Conservation (phyloP, 768 basidiomycete species). For the Termitomyces sp. region DNA sequence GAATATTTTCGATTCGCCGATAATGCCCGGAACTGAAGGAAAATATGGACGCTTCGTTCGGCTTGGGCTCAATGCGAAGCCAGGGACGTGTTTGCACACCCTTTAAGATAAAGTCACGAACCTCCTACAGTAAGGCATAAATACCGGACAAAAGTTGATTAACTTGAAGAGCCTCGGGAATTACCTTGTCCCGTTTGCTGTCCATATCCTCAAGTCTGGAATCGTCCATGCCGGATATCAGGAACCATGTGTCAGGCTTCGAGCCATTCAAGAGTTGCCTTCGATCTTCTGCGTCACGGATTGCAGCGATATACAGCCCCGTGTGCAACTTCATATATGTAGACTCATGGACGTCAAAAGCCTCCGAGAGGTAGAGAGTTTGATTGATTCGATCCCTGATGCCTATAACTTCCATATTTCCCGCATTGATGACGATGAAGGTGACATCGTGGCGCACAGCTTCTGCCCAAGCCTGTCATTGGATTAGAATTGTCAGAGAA, state of each 20-base stretch:
- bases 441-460: constrained; percentile 14
- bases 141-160: no score
- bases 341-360: not conserved
- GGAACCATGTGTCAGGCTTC: not conserved
- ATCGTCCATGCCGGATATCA: not conserved
- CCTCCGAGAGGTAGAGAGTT: constrained; percentile 11
- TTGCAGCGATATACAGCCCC: constrained; percentile 13
- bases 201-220: not conserved
- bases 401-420: constrained; percentile 14
- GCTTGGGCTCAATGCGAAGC: not conserved
- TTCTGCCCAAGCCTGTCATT: constrained; percentile 13
- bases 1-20: not conserved
- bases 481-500: not conserved
- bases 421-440: constrained; percentile 15
- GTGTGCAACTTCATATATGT: constrained; percentile 15
- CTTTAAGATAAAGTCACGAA: not conserved
- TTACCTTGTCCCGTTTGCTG: not conserved
- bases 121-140: not conserved
- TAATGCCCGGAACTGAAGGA: not conserved
- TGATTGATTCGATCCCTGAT: constrained; percentile 10
- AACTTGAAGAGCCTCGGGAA: no score
- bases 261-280: not conserved
- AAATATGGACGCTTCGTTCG: not conserved
- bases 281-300: constrained; percentile 10
- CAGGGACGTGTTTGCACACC: not conserved